Conservation (phyloP, 129 eudicot genomes). For the Lonicera japonica region DNA sequence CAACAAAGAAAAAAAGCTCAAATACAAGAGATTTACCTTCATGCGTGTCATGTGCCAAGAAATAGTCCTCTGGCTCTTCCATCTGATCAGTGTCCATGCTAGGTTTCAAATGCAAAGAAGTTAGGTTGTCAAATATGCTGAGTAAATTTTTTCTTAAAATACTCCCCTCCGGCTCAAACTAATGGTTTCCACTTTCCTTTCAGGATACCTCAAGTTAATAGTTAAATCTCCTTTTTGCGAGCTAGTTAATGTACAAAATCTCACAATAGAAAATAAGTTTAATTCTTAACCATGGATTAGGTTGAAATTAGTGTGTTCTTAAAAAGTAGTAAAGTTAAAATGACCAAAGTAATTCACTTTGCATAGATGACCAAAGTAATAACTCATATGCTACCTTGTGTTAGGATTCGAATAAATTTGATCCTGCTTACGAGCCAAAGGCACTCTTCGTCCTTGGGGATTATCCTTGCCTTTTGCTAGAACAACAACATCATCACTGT, state of each 20-base stretch:
- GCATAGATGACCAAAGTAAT: neutral
- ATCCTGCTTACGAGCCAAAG: slow-evolving; percentile 56
- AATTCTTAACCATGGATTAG: too few species aligned
- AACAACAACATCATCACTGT: slow-evolving; percentile 19
- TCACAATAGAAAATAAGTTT: too few species aligned
- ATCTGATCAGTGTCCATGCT: slow-evolving; percentile 36
- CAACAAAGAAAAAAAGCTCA: neutral
- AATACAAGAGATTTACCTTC: slow-evolving; percentile 34
- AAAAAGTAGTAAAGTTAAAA: too few species aligned
- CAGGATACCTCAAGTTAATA: too few species aligned
- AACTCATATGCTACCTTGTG: slow-evolving; percentile 36
- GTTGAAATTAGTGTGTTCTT: too few species aligned
- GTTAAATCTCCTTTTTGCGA: too few species aligned
- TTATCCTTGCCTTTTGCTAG: slow-evolving; percentile 30
- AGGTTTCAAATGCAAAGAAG: slow-evolving; percentile 37
- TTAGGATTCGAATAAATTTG: slow-evolving; percentile 56
- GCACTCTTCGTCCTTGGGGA: slow-evolving; percentile 55
- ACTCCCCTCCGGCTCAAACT: neutral
- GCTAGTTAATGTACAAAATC: too few species aligned
- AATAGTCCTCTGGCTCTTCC: slow-evolving; percentile 59
- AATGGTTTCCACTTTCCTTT: too few species aligned
- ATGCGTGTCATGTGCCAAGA: slow-evolving; percentile 49
- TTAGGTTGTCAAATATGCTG: slow-evolving; percentile 36
- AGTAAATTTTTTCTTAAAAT: too few species aligned
- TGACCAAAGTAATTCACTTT: neutral